A percentile compares a stretch with the other conserved stretches of the same genome.
Conservation (phyloP, 306 rosid species). For the Quercus mongolica region DNA sequence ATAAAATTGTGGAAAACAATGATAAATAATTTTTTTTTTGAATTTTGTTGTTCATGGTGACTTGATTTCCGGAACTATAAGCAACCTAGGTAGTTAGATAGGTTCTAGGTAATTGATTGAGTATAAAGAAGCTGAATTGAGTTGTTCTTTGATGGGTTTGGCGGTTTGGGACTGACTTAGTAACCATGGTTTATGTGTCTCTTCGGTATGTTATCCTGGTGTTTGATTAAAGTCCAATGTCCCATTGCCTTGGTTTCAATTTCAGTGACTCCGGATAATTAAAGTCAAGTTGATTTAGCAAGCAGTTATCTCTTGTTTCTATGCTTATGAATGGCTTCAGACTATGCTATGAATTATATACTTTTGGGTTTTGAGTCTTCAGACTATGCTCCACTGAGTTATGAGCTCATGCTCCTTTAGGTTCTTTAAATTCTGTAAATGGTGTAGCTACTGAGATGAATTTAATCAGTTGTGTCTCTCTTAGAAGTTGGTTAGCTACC, state of each 20-base stretch:
- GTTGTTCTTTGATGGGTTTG: background rate
- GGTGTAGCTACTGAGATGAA: no score
- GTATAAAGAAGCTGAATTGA: background rate
- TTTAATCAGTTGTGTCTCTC: no score
- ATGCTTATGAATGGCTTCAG: background rate
- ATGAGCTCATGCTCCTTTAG: no score
- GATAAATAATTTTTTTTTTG: background rate
- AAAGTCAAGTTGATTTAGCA: background rate
- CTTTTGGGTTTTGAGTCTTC: background rate
- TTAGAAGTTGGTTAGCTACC: no score
- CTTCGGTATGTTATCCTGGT: background rate
- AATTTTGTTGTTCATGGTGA: background rate
- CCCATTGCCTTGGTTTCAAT: background rate
- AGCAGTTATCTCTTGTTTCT: background rate
- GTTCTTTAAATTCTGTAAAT: no score
- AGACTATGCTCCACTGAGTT: no score
- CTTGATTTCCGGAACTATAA: background rate
- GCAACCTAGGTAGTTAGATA: background rate
- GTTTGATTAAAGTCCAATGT: background rate
- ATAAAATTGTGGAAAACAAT: background rate
- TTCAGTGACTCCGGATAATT: background rate
- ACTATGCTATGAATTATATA: background rate
- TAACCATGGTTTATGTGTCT: background rate
- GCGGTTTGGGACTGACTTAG: background rate
- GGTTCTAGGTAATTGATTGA: background rate